Base-by-base conservation (phyloP, 345 rosid genomes). In the Lepidium sativum region DNA sequence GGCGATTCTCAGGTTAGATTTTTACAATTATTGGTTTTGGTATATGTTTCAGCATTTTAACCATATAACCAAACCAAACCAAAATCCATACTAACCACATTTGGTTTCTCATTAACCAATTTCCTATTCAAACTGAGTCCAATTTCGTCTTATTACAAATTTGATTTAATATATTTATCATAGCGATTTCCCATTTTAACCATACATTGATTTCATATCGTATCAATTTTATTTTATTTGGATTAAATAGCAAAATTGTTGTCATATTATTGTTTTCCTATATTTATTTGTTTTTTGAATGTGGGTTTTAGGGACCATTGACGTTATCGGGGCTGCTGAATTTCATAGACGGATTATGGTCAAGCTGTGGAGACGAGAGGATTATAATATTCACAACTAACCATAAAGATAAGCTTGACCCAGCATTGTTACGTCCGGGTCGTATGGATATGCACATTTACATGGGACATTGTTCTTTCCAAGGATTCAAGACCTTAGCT, bases 401-500 rank as follows among this genome's bases (percentile, higher is more conserved):
- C 68, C 78, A 79, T 50, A 89, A 80, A 58, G 96, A 92, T n/a
- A 80, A 68, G 49, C 67, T 87, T 7, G 97, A 92, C 67, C 81
- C 85, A 31, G 88, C 88, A 14, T 29, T 92, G 55, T 71, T 87
- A 20, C 71, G 87, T 4, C 96, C 87, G 0, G 86, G 96, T 18
- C 83, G 96, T 23, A 86, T 89, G 84, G 97, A 92, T 69, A 84
- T 89, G 82, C 89, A 85, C 71, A 63, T 83, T 27, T 86, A 83
- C 79, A 83, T 85, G 89, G 85, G 87, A 41, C 83, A 83, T 29
- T 88, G 88, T 70, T 67, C 74, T 2, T 66, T 76, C 2, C 67
- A 70, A 9, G 96, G 89, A 0, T 88, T 85, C 75, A 80, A 60
- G 73, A 44, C 74, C 1, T 65, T 85, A 25, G 72, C 88, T 10